phyloP scores from a whole-genome alignment of 2,329 filamentous ascomycete genomes.

The Arthrobotrys sphaeroides region DNA sequence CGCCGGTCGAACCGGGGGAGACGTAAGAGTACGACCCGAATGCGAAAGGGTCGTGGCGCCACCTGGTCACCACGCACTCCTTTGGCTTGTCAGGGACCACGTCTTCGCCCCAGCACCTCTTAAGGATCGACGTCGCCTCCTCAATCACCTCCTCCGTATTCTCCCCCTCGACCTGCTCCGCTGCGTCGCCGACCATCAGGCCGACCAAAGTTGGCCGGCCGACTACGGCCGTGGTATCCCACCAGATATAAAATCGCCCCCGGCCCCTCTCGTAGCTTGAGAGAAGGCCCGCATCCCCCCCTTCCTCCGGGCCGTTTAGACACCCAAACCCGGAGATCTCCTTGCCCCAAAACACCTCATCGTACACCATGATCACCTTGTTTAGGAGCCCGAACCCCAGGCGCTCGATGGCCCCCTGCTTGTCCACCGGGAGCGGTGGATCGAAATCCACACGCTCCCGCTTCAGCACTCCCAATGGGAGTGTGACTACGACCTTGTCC shows the following conservation, averaged over 20 bases:
- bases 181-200: slow-evolving; percentile 94
- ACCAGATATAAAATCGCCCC: slow-evolving; percentile 90
- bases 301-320: slow-evolving; percentile 72
- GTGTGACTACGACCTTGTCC: slow-evolving; percentile 90
- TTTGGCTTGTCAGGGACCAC: slow-evolving; percentile 76
- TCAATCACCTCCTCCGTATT: slow-evolving; percentile 78
- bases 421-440: slow-evolving; percentile 89
- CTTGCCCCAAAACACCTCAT: slow-evolving; percentile 88
- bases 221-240: slow-evolving; percentile 90
- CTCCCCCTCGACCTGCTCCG: slow-evolving; percentile 82
- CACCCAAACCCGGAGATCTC: slow-evolving; percentile 93
- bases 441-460: slow-evolving; percentile 79
- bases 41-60: slow-evolving; percentile 91
- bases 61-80: slow-evolving; percentile 89
- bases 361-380: slow-evolving; percentile 91
- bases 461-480: slow-evolving; percentile 91
- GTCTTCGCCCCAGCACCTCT: slow-evolving; percentile 74
- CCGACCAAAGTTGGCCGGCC: slow-evolving; percentile 79
- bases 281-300: slow-evolving; percentile 54
- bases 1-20: slow-evolving; percentile 79
- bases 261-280: slow-evolving; percentile 56
- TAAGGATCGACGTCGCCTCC: slow-evolving; percentile 82
- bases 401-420: slow-evolving; percentile 78
- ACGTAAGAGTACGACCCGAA: slow-evolving; percentile 95
- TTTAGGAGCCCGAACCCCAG: slow-evolving; percentile 94